Conservation (phyloP, 2,329 filamentous ascomycete genomes). For the Fusarium sp. region DNA sequence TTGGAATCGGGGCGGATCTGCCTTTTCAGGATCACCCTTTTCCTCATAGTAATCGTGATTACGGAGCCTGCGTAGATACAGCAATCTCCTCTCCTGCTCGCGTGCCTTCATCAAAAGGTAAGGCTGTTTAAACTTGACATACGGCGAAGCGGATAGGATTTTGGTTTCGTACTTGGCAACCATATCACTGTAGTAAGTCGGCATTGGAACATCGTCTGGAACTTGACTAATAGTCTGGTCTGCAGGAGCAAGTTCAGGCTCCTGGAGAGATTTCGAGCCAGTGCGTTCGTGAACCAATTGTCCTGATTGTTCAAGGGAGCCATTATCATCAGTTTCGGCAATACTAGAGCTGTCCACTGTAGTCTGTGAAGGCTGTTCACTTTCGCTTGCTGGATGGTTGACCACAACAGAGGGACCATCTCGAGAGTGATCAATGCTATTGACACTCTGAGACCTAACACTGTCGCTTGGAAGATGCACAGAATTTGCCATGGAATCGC, state of each 20-base stretch:
- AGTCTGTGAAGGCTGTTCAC: slow-evolving; percentile 52
- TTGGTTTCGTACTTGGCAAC: slow-evolving; percentile 93
- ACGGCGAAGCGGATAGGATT: slow-evolving; percentile 93
- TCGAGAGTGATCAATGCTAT: slow-evolving; percentile 46
- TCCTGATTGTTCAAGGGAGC: slow-evolving; percentile 44
- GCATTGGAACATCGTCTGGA: slow-evolving; percentile 83
- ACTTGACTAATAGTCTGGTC: slow-evolving; percentile 69
- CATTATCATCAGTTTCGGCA: slow-evolving; percentile 46
- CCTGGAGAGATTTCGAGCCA: slow-evolving; percentile 54
- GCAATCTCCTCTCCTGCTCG: slow-evolving; percentile 86
- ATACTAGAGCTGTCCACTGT: slow-evolving; percentile 48
- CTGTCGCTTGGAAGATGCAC: slow-evolving; percentile 56
- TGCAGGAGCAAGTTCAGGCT: slow-evolving; percentile 58
- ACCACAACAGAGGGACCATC: slow-evolving; percentile 49
- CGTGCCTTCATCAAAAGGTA: slow-evolving; percentile 92
- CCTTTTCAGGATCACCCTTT: slow-evolving; percentile 68
- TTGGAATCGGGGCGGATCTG: slow-evolving; percentile 79
- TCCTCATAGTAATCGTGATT: slow-evolving; percentile 77
- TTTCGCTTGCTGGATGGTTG: slow-evolving; percentile 54
- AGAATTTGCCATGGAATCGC: slow-evolving; percentile 56
- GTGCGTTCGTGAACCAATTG: slow-evolving; percentile 43
- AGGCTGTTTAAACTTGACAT: slow-evolving; percentile 93
- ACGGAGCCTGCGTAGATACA: slow-evolving; percentile 83
- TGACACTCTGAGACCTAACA: slow-evolving; percentile 50
- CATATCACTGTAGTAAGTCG: slow-evolving; percentile 95